Evolutionary conservation across 2,329 filamentous ascomycete species (phyloP), one percentile per base, ranked within the genome.

Genomic region (Neoarthrinium moseri): DNA sequence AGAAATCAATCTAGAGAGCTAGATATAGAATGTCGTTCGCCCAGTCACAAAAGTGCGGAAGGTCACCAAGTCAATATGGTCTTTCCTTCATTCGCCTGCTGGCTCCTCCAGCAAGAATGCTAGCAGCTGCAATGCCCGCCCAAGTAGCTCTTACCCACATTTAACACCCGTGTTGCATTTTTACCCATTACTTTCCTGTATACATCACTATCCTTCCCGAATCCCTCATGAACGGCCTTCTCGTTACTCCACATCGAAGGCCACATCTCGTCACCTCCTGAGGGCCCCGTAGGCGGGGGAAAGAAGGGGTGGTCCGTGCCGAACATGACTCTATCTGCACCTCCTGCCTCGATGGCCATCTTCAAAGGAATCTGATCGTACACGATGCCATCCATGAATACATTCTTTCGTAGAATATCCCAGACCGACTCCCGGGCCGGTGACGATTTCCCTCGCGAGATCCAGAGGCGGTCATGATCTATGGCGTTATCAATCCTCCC

Each of bases 401-500:
- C 80, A 68, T 96, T 94, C 50, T 82, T 84, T 54, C 70, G 70
- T 26, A 86, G 70, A 15, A 71, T 74, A 70, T 74, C 66, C 81
- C 73, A 83, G 47, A 78, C 60, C 18, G 72, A 73, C 60, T 78
- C 58, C 49, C 83, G 67, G 3, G 52, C 58, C 21, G 66, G 58
- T n/a, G 26, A n/a, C 23, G 71, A 65, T 58, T 77, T 81, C 6
- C 83, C 84, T 48, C 83, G 76, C 1, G 74, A 71, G 45, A 85
- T 79, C 33, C 95, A 75, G 60, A 89, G 83, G 1, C 81, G 84
- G 61, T 96, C 91, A 68, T 96, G 91, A 48, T 81, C 66, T 42
- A 96, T 83, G 61, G 90, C 95, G 59, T 86, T 91, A 68, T 96
- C 90, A 42, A 96, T 90, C 23, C 91, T 75, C 0, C 91, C 91